These are phyloP conservation scores for Hirsutella thompsonii DNA, from an alignment of 2,329 filamentous ascomycete species.

Conservation along the genomic window DNA sequence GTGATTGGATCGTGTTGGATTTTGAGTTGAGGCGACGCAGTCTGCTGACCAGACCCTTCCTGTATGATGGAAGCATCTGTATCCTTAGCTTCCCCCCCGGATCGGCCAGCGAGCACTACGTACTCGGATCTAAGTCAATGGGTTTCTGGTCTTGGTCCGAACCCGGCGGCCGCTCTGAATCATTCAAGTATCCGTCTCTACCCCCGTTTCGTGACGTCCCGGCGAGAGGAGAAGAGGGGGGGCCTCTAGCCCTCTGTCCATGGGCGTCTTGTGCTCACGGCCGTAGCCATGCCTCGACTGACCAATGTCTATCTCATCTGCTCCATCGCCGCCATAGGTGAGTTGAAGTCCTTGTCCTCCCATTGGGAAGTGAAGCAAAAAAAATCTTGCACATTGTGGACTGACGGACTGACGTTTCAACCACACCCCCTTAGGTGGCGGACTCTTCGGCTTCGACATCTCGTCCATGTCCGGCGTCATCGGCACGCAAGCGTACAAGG, in stretches of 20 bases:
- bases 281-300: constrained; percentile 23
- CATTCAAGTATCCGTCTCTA: not conserved
- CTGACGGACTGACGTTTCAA: too few species aligned
- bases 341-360: too few species aligned
- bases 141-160: too few species aligned
- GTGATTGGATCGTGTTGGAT: not conserved
- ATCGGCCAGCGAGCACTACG: not conserved
- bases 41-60: not conserved
- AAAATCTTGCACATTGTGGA: too few species aligned
- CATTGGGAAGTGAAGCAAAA: too few species aligned
- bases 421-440: constrained; percentile 38
- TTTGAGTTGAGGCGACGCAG: not conserved
- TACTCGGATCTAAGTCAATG: too few species aligned
- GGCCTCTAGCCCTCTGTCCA: not conserved
- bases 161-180: not conserved
- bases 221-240: not conserved
- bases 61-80: not conserved
- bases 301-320: constrained; percentile 48
- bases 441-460: constrained; percentile 69
- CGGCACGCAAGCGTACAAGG: constrained; percentile 54
- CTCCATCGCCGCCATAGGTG: constrained; percentile 48
- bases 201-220: not conserved
- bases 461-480: constrained; percentile 59
- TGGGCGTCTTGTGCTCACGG: not conserved
- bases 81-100: not conserved